Conservation (phyloP, 495 filamentous ascomycete species). For the Daldinia loculata region DNA sequence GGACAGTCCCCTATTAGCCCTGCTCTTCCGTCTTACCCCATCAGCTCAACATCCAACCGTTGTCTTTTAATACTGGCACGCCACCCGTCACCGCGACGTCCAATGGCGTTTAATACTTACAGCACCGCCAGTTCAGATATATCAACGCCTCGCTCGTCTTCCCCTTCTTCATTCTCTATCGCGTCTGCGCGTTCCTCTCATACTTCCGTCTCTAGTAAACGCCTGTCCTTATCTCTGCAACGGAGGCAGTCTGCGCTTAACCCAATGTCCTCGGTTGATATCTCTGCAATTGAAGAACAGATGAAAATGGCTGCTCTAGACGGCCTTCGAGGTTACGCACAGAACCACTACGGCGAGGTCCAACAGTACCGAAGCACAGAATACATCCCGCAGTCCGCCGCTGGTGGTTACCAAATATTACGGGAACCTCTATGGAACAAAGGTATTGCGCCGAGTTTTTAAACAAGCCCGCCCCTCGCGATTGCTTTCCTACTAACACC, state of each 20-base stretch:
- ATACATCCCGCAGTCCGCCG: constrained; percentile 56
- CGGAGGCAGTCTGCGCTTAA: constrained; percentile 60
- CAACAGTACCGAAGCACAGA: constrained; percentile 60
- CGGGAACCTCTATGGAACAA: constrained; percentile 67
- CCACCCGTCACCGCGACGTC: constrained; percentile 39
- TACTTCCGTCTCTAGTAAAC: constrained; percentile 62
- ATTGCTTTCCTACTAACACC: constrained; percentile 23
- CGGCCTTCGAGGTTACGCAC: constrained; percentile 60
- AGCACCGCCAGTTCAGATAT: constrained; percentile 59
- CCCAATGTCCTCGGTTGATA: constrained; percentile 63
- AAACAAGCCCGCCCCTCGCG: background rate
- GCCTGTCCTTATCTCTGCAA: constrained; percentile 59
- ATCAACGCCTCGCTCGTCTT: constrained; percentile 62
- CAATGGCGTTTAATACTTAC: constrained; percentile 61
- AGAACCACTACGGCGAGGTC: constrained; percentile 60
- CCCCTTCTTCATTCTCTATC: constrained; percentile 58
- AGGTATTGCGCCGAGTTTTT: constrained; percentile 46
- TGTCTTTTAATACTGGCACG: constrained; percentile 40
- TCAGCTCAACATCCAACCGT: constrained; percentile 40
- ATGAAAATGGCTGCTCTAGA: constrained; percentile 64
- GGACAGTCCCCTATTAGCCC: constrained; percentile 39
- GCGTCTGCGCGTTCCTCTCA: constrained; percentile 59
- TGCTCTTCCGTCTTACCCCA: constrained; percentile 38
- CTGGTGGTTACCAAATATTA: constrained; percentile 64
- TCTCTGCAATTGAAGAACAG: constrained; percentile 60